Percentiles rank a stretch among this genome's conserved stretches.
phyloP scores from a whole-genome alignment of 129 eudicot genomes.

The Centella asiatica region DNA sequence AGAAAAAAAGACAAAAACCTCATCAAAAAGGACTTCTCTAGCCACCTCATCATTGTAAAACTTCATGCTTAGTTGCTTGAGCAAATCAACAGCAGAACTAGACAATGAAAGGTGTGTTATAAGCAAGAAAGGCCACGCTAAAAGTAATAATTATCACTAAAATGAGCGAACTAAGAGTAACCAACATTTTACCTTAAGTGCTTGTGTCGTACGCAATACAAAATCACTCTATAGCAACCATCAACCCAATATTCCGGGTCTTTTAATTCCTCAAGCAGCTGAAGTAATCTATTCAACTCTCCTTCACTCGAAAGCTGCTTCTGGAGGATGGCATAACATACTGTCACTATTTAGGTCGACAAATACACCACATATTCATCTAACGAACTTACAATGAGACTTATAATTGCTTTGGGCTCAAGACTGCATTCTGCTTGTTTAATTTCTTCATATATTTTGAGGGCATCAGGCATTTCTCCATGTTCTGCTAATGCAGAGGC shows the following conservation, averaged over 20 bases:
- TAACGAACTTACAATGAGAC: slow-evolving; percentile 56
- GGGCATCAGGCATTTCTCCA: slow-evolving; percentile 64
- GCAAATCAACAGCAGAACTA: slow-evolving; percentile 68
- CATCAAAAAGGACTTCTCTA: slow-evolving; percentile 64
- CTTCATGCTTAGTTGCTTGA: slow-evolving; percentile 59
- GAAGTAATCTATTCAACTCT: slow-evolving; percentile 43
- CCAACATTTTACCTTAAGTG: slow-evolving; percentile 36
- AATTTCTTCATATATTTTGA: slow-evolving; percentile 54
- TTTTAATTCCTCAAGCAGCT: slow-evolving; percentile 47
- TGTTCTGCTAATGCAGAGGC: slow-evolving; percentile 70
- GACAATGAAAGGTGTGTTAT: slow-evolving; percentile 7
- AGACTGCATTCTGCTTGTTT: slow-evolving; percentile 39
- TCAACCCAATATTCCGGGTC: slow-evolving; percentile 52
- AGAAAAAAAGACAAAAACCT: slow-evolving; percentile 38
- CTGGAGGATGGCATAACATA: slow-evolving; percentile 26
- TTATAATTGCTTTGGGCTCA: slow-evolving; percentile 63
- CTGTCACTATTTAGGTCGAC: not conserved
- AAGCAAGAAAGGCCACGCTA: slow-evolving; percentile 2
- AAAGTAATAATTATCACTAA: not conserved
- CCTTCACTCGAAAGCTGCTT: slow-evolving; percentile 63
- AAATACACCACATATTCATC: not conserved
- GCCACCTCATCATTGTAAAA: slow-evolving; percentile 32
- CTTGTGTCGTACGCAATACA: slow-evolving; percentile 60
- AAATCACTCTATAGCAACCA: slow-evolving; percentile 61
- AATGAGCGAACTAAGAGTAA: not conserved